Evolutionary conservation across 2,329 filamentous ascomycete genomes (phyloP), one percentile per base, ranked within the genome.

Genomic region (Ilyonectria mors-panacis): DNA sequence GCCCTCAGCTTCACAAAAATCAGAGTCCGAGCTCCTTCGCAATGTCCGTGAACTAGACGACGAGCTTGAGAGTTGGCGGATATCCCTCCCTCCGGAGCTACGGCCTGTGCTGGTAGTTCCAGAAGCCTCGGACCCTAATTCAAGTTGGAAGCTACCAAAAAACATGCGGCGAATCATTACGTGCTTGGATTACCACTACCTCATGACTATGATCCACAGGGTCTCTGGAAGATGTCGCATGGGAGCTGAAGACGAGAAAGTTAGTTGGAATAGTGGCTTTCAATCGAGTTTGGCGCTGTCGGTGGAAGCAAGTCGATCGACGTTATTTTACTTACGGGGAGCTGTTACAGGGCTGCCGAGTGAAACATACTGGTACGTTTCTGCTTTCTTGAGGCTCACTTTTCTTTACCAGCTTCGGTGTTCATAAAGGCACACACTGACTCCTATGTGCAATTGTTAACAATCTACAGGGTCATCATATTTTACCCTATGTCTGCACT

Each of bases 401-500:
- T 7, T 33, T 12, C 8, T 33, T 33, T 7, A 12, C 12, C 30
- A 8, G 9, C 30, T 33, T 33, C 9, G 30, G 30, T 33, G 30
- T 4, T 33, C 3, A 33, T 33, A 33, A 30, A 3, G 30, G 30
- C 8, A 2, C 30, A 12, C 3, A 2, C 30, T 12, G 8, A 2
- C 3, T 33, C 3, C 30, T 12, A 33, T 12, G 30, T 12, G 30
- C 12, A 33, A 33, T 10, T 6, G 3, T 7, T 33, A 33, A 33
- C 8, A 33, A 33, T 12, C 10, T 7, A 12, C 26, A 88, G 86
- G 85, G 78, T 83, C 28, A 75, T 87, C 9, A 78, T 87, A 4
- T 88, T 87, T 71, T 89, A 89, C 65, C 86, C 87, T 3, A 83
- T 87, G 67, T 85, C 85, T 0, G 86, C 87, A 1, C 76, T 86